Conservation (phyloP, 192 early-diverging fungal genomes). For the Geranomyces variabilis region DNA sequence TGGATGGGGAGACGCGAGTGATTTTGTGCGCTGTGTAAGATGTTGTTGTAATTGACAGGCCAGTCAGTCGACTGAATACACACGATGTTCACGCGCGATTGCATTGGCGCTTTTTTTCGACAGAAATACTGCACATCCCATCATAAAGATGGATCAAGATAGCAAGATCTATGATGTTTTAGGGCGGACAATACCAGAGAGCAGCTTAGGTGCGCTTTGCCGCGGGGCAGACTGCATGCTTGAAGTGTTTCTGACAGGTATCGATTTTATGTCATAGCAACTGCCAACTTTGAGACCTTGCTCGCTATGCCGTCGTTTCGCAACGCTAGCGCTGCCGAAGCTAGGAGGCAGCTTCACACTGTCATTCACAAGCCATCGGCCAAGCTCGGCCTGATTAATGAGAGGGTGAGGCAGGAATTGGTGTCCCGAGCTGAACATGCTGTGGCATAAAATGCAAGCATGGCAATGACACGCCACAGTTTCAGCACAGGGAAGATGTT, state of each 20-base stretch:
- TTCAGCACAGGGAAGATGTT: slow-evolving; percentile 16
- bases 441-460: background rate
- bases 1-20: background rate
- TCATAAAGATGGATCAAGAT: background rate
- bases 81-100: no score
- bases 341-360: slow-evolving; percentile 25
- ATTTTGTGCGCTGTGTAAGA: background rate
- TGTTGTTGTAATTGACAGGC: background rate
- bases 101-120: background rate
- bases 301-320: slow-evolving; percentile 6
- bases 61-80: no score
- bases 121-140: slow-evolving; percentile 1
- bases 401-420: slow-evolving; percentile 31
- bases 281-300: background rate
- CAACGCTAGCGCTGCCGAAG: background rate
- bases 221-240: background rate
- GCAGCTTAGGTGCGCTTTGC: background rate
- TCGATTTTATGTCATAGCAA: background rate
- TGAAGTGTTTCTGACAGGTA: background rate
- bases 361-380: slow-evolving; percentile 40
- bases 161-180: background rate
- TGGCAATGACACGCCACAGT: background rate
- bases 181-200: background rate
- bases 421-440: background rate
- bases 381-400: slow-evolving; percentile 35